Evolutionary conservation across 1,139 yeast species (phyloP).

Genomic region (Saccharomyces hybrid): DNA sequence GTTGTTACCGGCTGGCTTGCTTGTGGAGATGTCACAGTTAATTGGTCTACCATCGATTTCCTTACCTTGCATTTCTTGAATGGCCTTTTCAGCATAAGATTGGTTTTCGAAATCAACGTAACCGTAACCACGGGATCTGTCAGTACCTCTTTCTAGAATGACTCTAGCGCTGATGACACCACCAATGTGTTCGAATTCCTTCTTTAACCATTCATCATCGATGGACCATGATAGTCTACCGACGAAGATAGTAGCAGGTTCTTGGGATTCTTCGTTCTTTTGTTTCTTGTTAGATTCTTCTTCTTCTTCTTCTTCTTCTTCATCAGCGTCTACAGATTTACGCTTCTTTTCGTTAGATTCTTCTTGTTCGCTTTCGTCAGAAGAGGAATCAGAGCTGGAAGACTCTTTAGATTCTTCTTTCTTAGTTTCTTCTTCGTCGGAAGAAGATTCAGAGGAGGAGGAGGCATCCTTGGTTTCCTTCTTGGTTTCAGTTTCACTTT

Average conservation of each 20-base stretch:
- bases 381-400: constrained; percentile 32
- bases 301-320: constrained; percentile 27
- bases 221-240: constrained; percentile 97
- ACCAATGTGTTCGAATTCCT: constrained; percentile 76
- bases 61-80: constrained; percentile 76
- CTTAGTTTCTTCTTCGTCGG: constrained; percentile 8
- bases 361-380: constrained; percentile 16
- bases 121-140: constrained; percentile 96
- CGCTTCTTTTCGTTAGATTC: constrained; percentile 32
- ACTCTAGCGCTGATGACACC: constrained; percentile 88
- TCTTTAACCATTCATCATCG: constrained; percentile 87
- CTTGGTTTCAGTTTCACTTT: constrained; percentile 30
- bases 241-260: constrained; percentile 85
- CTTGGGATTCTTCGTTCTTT: constrained; percentile 35
- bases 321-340: constrained; percentile 32
- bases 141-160: constrained; percentile 83
- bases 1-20: constrained; percentile 54
- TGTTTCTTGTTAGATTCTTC: constrained; percentile 37
- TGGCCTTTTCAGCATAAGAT: constrained; percentile 77
- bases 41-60: constrained; percentile 96
- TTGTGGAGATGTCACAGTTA: constrained; percentile 84
- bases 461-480: constrained; percentile 1
- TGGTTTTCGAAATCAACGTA: constrained; percentile 85
- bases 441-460: constrained; percentile 15
- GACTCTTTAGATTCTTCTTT: constrained; percentile 10